Conservation (phyloP, 2,329 filamentous ascomycete species). For the Diplodia scrobiculata region DNA sequence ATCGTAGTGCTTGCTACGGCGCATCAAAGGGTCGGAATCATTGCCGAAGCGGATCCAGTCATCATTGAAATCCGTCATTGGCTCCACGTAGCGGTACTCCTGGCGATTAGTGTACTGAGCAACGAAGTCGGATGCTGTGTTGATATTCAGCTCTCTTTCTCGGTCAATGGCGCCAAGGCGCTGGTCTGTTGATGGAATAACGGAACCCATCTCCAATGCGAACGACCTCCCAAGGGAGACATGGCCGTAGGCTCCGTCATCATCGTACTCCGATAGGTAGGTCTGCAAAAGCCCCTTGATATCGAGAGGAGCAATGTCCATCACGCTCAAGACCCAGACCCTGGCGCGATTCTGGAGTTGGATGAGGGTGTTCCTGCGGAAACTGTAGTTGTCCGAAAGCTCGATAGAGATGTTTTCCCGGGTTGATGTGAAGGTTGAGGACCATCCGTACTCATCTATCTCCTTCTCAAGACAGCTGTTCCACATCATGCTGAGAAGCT, state of each 20-base stretch:
- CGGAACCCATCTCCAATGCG: constrained; percentile 85
- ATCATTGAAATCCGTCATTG: constrained; percentile 66
- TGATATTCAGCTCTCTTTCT: constrained; percentile 72
- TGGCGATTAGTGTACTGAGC: constrained; percentile 96
- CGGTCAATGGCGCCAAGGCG: constrained; percentile 77
- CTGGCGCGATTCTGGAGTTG: constrained; percentile 75
- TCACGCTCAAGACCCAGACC: constrained; percentile 75
- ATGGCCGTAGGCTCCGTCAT: constrained; percentile 87
- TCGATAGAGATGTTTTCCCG: constrained; percentile 80
- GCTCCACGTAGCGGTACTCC: constrained; percentile 87
- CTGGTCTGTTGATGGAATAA: constrained; percentile 83
- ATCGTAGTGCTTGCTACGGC: constrained; percentile 33
- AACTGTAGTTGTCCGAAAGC: constrained; percentile 88
- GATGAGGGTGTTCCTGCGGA: constrained; percentile 77
- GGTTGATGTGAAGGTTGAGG: constrained; percentile 74
- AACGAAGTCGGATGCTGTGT: constrained; percentile 92
- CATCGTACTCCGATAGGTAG: constrained; percentile 91
- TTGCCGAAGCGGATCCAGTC: constrained; percentile 63
- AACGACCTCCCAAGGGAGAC: constrained; percentile 92
- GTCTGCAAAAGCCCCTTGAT: constrained; percentile 92
- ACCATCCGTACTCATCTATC: constrained; percentile 88
- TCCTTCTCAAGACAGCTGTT: constrained; percentile 90
- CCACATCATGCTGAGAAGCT: constrained; percentile 94
- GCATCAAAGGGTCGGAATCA: constrained; percentile 40
- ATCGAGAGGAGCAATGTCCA: constrained; percentile 85